Base-by-base conservation (phyloP, 805 yeast genomes). In the Hanseniaspora nectarophila region DNA sequence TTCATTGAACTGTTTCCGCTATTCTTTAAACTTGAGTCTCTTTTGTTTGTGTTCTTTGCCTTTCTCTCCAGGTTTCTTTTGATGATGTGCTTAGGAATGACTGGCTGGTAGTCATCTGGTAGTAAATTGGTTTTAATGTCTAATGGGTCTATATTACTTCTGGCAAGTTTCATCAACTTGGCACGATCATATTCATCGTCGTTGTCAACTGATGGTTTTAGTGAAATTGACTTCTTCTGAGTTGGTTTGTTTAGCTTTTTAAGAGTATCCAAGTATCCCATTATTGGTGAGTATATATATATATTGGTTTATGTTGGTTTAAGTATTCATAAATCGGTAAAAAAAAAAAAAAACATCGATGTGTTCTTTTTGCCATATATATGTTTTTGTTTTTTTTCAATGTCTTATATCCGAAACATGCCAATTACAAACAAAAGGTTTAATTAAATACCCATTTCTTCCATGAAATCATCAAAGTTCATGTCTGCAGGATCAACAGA, bases 31-130 rank as follows among this genome's bases (percentile, higher is more conserved):
- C 24, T 32, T 39, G 34, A n/a, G n/a, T 38, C 70, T 65, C 55
- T 77, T 69, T 60, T 90, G 69, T 47, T 40, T 31, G 40, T 5
- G 4, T 23, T 9, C 83, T 35, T 83, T 66, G 54, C 82, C 65
- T 34, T 77, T 78, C 8, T 83, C 85, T 4, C 86, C 86, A 0
- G 89, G 87, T 60, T 83, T 90, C 5, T 73, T 24, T 40, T 32
- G 23, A 47, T 32, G 4, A 47, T 47, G 18, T 47, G 51, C 18
- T 40, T 23, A 2, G 51, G 51, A 18, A 47, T 26, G 13, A 66
- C 62, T 48, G 71, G 58, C 2, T 61, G 56, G 40, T 66, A 66
- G 38, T 58, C 58, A 37, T 54, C 52, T 0, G 69, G 70, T 29
- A 66, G 49, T 16, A 63, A 43, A 8, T 61, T 51, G 20, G 47